Base-by-base conservation (phyloP, 2,329 filamentous ascomycete genomes). In the Verticillium longisporum region DNA sequence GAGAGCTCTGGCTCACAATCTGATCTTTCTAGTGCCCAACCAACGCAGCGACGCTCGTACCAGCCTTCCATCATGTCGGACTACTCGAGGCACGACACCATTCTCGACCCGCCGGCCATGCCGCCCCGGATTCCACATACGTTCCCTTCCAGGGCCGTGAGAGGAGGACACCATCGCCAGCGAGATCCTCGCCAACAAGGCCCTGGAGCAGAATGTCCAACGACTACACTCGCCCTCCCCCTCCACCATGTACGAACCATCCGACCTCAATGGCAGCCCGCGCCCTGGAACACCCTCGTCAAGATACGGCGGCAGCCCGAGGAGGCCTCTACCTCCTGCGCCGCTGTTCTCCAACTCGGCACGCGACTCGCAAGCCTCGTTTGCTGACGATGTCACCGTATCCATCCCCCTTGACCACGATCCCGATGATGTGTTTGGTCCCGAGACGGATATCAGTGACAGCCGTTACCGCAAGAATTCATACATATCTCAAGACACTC, bases 211-310 rank as follows among this genome's bases (percentile, higher is more conserved):
- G 78, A 62, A 71, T 73, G 59, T 78, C 77, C 1, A 77, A 78
- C 36, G 90, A 93, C 63, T 91, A 90, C 74, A 74, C 83, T 33
- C 83, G 90, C 58, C 89, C 90, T 88, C 91, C 2, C 85, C 90
- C 1, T 85, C 87, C 1, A 87, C 81, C 66, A 78, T 88, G 31
- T 98, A 95, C 74, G 95, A 98, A 74, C 91, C 92, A 0, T 83
- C 88, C 26, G 93, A 97, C 68, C 76, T 98, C 62, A 94, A 98
- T 69, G 95, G 95, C 57, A 93, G 86, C 64, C 93, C 95, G 6
- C 81, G 95, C 62, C 94, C 95, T 1, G 94, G 94, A 5, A 97
- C 94, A 0, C 92, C 94, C 1, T 92, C 92, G 0, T 94, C 92
- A 2, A 84, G 87, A 72, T 97, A 98, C 72, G 90, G 92, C 21